Evolutionary conservation across 2,329 filamentous ascomycete genomes (phyloP).

Genomic region (Colletotrichum incanum): DNA sequence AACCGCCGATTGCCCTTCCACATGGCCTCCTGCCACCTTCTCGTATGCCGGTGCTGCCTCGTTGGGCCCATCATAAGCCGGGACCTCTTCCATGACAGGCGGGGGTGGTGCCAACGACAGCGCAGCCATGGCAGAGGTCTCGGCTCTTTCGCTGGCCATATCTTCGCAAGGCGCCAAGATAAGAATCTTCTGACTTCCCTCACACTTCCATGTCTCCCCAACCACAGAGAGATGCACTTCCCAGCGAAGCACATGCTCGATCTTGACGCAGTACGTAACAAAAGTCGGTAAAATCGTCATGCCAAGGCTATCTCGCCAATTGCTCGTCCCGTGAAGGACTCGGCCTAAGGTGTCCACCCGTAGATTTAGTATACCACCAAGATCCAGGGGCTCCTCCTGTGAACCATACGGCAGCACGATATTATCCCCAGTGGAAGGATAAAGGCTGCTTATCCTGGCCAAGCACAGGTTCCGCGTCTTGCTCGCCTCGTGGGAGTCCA

Average conservation of each 20-base stretch:
- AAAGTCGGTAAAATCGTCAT: neutral
- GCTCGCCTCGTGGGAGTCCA: constrained; percentile 14
- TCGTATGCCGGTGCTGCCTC: constrained; percentile 24
- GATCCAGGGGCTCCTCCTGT: constrained; percentile 1
- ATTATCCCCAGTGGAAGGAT: neutral
- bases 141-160: neutral
- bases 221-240: neutral
- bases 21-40: constrained; percentile 11
- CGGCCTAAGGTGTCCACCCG: constrained; percentile 6
- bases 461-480: constrained; percentile 21
- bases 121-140: neutral
- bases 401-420: constrained; percentile 1
- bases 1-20: neutral
- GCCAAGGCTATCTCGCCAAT: neutral
- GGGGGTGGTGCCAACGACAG: neutral
- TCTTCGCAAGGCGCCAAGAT: constrained; percentile 16
- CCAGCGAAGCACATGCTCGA: constrained; percentile 19
- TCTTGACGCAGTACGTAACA: constrained; percentile 12
- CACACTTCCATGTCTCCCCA: constrained; percentile 13
- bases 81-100: neutral
- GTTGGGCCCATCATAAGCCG: constrained; percentile 18
- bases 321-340: neutral
- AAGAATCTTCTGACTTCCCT: constrained; percentile 5
- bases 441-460: neutral
- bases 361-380: constrained; percentile 8